Conservation (phyloP, 371 early-diverging fungal species). For the Syncephalastrum racemosum region DNA sequence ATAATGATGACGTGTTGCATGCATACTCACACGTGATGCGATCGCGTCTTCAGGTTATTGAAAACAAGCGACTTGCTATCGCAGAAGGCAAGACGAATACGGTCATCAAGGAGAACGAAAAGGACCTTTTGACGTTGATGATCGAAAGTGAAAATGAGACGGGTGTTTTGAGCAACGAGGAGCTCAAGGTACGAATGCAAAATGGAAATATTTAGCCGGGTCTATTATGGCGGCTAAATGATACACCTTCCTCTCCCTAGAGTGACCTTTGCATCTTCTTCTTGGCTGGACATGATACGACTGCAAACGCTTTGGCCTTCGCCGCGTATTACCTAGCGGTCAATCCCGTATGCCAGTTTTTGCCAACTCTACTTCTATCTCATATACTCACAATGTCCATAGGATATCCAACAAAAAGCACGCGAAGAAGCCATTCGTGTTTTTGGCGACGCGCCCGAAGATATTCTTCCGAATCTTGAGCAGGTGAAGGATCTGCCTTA, state of each 20-base stretch:
- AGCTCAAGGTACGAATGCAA: conserved; percentile 9
- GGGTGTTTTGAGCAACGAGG: conserved; percentile 16
- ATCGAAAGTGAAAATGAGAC: conserved; percentile 24
- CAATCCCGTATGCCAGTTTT: conserved; percentile 19
- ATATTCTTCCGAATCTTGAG: conserved; percentile 38
- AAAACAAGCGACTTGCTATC: conserved; percentile 3
- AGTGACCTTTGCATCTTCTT: conserved; percentile 50
- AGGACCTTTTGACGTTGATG: conserved; percentile 51
- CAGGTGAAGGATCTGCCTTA: conserved; percentile 45
- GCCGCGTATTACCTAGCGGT: conserved; percentile 30
- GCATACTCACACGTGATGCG: not conserved
- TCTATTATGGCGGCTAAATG: not conserved
- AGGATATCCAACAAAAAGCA: conserved; percentile 43
- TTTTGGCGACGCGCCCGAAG: conserved; percentile 40
- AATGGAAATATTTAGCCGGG: no score
- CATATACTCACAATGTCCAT: not conserved
- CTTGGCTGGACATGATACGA: conserved; percentile 53
- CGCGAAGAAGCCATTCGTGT: conserved; percentile 42
- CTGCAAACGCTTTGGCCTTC: conserved; percentile 29
- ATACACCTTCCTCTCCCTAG: conserved; percentile 20
- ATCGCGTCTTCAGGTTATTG: not conserved
- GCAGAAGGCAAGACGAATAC: conserved; percentile 13
- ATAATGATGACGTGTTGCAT: not conserved
- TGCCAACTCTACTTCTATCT: not conserved
- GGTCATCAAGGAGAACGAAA: conserved; percentile 28